Percentiles rank a stretch among this genome's conserved stretches.
These are phyloP conservation scores for Coemansia sp. DNA, from an alignment of 192 early-diverging fungal species.

Conservation along the genomic window DNA sequence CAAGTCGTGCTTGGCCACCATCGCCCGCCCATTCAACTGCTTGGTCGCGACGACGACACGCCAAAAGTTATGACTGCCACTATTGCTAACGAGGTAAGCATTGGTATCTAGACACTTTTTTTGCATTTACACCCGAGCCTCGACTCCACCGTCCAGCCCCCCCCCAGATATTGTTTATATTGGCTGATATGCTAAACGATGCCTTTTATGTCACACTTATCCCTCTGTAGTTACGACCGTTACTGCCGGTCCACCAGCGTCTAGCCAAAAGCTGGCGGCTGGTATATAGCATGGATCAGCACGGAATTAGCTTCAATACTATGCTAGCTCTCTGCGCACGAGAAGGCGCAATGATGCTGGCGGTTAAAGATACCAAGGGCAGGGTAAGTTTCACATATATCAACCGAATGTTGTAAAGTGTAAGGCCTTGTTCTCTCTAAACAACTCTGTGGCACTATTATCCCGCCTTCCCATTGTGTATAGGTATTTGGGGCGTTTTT, in stretches of 20 bases:
- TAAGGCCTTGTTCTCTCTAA: neutral
- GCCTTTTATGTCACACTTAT: neutral
- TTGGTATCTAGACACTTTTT: neutral
- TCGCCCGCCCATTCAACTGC: constrained; percentile 35
- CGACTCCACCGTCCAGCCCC: neutral
- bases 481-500: constrained; percentile 84
- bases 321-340: constrained; percentile 67
- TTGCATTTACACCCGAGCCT: neutral
- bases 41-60: constrained; percentile 31
- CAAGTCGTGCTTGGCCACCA: neutral
- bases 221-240: constrained; percentile 67
- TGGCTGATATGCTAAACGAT: neutral
- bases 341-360: constrained; percentile 71
- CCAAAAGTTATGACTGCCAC: constrained; percentile 49
- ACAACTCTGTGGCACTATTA: neutral
- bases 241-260: constrained; percentile 77
- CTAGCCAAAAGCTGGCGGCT: constrained; percentile 79
- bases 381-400: constrained; percentile 24
- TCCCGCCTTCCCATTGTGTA: neutral
- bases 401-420: neutral
- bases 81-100: constrained; percentile 31
- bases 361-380: constrained; percentile 65
- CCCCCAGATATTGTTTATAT: neutral
- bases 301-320: constrained; percentile 88
- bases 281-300: constrained; percentile 90